Conservation (phyloP, 208 protist species). For the Acanthamoeba culbertsoni region DNA sequence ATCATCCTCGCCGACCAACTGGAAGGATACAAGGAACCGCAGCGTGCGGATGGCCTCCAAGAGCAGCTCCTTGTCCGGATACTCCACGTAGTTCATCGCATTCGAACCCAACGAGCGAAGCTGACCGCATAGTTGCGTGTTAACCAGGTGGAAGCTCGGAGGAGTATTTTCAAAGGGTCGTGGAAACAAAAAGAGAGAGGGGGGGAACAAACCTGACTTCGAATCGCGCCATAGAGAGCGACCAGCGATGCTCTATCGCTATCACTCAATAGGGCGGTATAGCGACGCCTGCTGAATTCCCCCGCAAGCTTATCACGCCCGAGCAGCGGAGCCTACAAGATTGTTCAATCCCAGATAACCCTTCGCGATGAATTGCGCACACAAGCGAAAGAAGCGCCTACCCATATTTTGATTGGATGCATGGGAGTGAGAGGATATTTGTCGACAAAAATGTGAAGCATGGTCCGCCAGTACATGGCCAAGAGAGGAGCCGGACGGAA, state of each 20-base stretch:
- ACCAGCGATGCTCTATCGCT: background rate
- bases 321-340: background rate
- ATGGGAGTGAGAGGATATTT: slow-evolving; percentile 34
- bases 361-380: background rate
- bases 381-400: background rate
- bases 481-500: background rate
- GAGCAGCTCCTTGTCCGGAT: slow-evolving; percentile 36
- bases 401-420: background rate
- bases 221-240: background rate
- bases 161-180: no score
- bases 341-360: background rate
- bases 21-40: slow-evolving; percentile 29
- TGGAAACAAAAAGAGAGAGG: background rate
- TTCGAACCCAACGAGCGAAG: background rate
- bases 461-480: slow-evolving; percentile 10
- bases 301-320: background rate
- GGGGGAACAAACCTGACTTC: background rate
- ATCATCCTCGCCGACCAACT: slow-evolving; percentile 15
- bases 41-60: slow-evolving; percentile 41
- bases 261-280: background rate
- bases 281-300: background rate
- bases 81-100: background rate
- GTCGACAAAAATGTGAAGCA: slow-evolving; percentile 52
- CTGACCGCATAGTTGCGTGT: no score
- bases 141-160: no score